Base-by-base conservation (phyloP, 2,329 filamentous ascomycete species). In the Aureobasidium zeae region DNA sequence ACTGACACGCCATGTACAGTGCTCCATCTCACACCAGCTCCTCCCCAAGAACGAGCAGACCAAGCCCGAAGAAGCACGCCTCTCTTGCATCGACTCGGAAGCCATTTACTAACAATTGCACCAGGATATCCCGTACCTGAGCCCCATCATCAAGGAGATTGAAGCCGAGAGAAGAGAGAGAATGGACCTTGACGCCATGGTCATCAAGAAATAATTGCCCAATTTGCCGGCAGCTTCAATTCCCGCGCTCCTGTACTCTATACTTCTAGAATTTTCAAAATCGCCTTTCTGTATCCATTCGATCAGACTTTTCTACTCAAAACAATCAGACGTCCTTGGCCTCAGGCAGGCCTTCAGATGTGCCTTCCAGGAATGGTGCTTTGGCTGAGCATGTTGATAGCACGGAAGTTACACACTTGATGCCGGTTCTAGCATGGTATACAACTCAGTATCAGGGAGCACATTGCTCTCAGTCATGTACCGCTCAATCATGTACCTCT, bases 91-190 rank as follows among this genome's bases (percentile, higher is more conserved):
- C 4, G n/a, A n/a, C 15, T 6, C 16, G 3, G n/a, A 21, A 28
- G 12, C 24, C 44, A 28, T 16, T 21, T 33, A 20, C 25, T 33
- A 38, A 44, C 29, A 44, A 17, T 61, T 44, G 60, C 22, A 16
- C 44, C 61, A 86, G 80, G 81, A 85, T 56, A 58, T 68, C 48
- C 69, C 70, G 56, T 86, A 86, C 62, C 71, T 86, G 38, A 71
- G 70, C 54, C 74, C 74, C 26, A 74, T 83, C 61, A 83, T 86
- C 63, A 67, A 70, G 53, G 76, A 82, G 62, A 75, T 86, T 56
- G 77, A 83, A 66, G 68, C 71, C 44, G 80, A 83, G 68, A 63
- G 68, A 53, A 73, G 72, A 58, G 81, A 86, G 67, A 74, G 79
- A 52, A 70, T 72, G 53, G 80, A 85, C 58, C 66, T 85, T 55